Evolutionary conservation across 768 basidiomycete genomes (phyloP).

Genomic region (Lactarius hatsudake): DNA sequence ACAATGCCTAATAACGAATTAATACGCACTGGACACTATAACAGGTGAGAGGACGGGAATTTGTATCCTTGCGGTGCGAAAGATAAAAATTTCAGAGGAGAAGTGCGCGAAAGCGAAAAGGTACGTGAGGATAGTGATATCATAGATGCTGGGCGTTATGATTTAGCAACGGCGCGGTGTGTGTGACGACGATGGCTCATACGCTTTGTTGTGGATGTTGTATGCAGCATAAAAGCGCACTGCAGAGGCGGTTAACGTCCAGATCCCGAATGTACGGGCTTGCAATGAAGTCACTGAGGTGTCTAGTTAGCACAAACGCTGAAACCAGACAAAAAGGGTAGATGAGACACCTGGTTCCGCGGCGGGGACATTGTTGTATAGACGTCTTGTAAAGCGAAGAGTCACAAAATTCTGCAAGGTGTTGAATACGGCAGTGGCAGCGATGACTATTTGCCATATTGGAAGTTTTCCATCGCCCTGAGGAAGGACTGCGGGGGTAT

Average conservation of each 20-base stretch:
- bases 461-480: constrained; percentile 70
- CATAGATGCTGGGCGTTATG: constrained; percentile 65
- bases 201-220: constrained; percentile 81
- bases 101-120: constrained; percentile 91
- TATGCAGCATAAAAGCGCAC: constrained; percentile 89
- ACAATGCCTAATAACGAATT: neutral
- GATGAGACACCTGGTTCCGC: constrained; percentile 28
- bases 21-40: constrained; percentile 79
- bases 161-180: constrained; percentile 6
- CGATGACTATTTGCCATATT: constrained; percentile 83
- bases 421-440: constrained; percentile 80
- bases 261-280: constrained; percentile 84
- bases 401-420: constrained; percentile 78
- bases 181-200: constrained; percentile 32
- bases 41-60: constrained; percentile 66
- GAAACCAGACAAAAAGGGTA: constrained; percentile 1
- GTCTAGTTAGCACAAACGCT: neutral
- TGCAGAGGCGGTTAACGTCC: constrained; percentile 84
- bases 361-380: constrained; percentile 56
- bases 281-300: constrained; percentile 77
- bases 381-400: constrained; percentile 67
- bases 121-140: constrained; percentile 85
- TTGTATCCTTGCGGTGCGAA: constrained; percentile 64
- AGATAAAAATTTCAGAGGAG: constrained; percentile 79
- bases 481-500: constrained; percentile 51